Conservation (phyloP, 225 moss, liverwort and hornwort genomes). For the Sphagnum contortum region DNA sequence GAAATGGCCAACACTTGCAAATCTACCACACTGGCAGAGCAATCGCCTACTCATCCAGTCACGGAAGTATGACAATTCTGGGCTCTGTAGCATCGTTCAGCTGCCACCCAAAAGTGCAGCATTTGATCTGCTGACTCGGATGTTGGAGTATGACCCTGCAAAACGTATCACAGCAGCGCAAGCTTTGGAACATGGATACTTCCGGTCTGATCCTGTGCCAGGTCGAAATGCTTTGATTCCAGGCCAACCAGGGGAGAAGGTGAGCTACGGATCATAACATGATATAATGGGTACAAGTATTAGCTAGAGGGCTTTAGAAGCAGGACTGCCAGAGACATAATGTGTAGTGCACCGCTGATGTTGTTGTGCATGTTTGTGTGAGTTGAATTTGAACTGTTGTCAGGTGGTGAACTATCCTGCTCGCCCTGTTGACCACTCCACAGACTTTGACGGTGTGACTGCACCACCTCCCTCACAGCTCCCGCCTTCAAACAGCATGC, state of each 20-base stretch:
- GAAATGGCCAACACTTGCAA: constrained; percentile 80
- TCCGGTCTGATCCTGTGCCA: constrained; percentile 82
- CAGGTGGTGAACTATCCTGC: constrained; percentile 72
- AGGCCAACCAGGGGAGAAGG: constrained; percentile 63
- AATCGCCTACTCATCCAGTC: constrained; percentile 74
- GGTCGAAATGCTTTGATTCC: constrained; percentile 92
- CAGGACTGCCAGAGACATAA: too few relatives aligned
- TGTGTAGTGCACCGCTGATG: too few relatives aligned
- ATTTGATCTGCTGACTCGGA: constrained; percentile 80
- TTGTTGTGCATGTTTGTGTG: not conserved
- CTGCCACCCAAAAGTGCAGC: constrained; percentile 63
- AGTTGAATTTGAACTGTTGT: too few relatives aligned
- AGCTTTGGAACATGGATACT: constrained; percentile 95
- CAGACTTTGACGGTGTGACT: constrained; percentile 86
- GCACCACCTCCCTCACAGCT: constrained; percentile 66
- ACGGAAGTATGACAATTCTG: constrained; percentile 85
- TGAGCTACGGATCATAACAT: constrained; percentile 1
- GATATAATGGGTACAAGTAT: too few relatives aligned
- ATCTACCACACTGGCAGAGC: constrained; percentile 68
- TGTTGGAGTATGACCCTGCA: constrained; percentile 94
- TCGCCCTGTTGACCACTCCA: constrained; percentile 85
- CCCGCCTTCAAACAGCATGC: constrained; percentile 55
- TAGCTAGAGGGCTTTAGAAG: too few relatives aligned
- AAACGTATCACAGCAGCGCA: constrained; percentile 94
- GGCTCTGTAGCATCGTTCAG: constrained; percentile 73